Percentiles rank a stretch among this genome's conserved stretches.
Evolutionary conservation across 352 stramenopile species (phyloP).

Genomic region (Phytophthora nicotianae): DNA sequence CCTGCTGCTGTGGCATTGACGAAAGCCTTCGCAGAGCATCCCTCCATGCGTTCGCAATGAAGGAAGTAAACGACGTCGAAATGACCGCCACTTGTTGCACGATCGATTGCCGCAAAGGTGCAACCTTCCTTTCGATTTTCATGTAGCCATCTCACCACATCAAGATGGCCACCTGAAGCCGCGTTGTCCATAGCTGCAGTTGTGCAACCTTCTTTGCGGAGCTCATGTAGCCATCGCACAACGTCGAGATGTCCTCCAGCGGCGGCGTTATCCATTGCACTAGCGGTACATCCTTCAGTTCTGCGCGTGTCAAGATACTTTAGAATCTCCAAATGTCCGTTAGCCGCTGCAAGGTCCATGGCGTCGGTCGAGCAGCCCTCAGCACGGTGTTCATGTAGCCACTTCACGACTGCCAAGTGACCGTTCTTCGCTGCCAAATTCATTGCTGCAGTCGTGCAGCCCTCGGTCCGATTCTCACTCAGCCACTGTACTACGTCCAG

Average conservation of each 20-base stretch:
- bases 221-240: slow-evolving; percentile 32
- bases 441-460: slow-evolving; percentile 25
- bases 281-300: slow-evolving; percentile 22
- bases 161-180: slow-evolving; percentile 21
- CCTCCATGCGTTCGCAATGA: slow-evolving; percentile 18
- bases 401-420: slow-evolving; percentile 19
- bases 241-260: slow-evolving; percentile 24
- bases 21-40: slow-evolving; percentile 31
- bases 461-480: slow-evolving; percentile 15
- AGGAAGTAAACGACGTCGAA: slow-evolving; percentile 33
- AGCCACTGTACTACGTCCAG: slow-evolving; percentile 24
- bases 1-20: slow-evolving; percentile 36
- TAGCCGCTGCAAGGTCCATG: slow-evolving; percentile 29
- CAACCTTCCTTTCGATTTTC: slow-evolving; percentile 22
- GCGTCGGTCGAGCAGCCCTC: slow-evolving; percentile 28
- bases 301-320: slow-evolving; percentile 49
- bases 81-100: slow-evolving; percentile 22
- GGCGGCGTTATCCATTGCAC: slow-evolving; percentile 24
- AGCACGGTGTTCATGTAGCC: slow-evolving; percentile 23
- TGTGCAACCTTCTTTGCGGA: slow-evolving; percentile 32
- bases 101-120: slow-evolving; percentile 29
- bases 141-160: slow-evolving; percentile 28
- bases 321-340: slow-evolving; percentile 48
- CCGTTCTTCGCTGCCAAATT: slow-evolving; percentile 30
- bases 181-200: slow-evolving; percentile 29